phyloP scores from a whole-genome alignment of 2,329 filamentous ascomycete genomes.

The Calonectria fujianensis region DNA sequence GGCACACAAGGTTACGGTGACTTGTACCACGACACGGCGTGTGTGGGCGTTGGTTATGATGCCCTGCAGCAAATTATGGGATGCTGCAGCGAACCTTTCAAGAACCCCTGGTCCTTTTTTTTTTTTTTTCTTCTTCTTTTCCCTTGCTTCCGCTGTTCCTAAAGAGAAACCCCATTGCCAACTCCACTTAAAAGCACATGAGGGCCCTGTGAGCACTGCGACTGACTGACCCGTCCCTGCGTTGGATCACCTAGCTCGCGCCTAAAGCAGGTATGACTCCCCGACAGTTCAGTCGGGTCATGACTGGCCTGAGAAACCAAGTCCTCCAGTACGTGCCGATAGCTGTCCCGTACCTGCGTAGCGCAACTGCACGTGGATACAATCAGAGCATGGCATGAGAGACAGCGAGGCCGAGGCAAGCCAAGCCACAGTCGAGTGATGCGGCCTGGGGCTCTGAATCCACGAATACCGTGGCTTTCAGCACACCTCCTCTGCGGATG shows the following conservation, averaged over 20 bases:
- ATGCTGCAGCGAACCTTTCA: background rate
- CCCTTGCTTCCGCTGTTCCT: background rate
- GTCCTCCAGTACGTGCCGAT: background rate
- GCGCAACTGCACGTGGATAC: conserved; percentile 11
- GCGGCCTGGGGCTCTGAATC: conserved; percentile 6
- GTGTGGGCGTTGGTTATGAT: background rate
- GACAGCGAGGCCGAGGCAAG: conserved; percentile 8
- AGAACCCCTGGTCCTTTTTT: background rate
- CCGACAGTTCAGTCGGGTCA: conserved; percentile 1
- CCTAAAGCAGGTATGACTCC: background rate
- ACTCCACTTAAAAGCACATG: background rate
- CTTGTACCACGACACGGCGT: background rate
- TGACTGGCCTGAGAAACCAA: background rate
- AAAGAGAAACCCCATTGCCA: background rate
- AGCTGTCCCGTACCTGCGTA: background rate
- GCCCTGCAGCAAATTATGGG: conserved; percentile 3
- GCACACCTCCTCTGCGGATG: background rate
- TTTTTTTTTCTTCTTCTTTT: background rate
- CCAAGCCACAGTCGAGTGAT: conserved; percentile 25
- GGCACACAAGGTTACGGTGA: conserved; percentile 13
- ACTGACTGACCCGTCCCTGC: background rate
- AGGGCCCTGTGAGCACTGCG: conserved; percentile 8
- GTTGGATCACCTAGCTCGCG: background rate
- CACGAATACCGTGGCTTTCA: conserved; percentile 21
- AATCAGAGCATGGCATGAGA: conserved; percentile 9